phyloP scores from a whole-genome alignment of 2,329 filamentous ascomycete species.

The Fusarium incarnatum region DNA sequence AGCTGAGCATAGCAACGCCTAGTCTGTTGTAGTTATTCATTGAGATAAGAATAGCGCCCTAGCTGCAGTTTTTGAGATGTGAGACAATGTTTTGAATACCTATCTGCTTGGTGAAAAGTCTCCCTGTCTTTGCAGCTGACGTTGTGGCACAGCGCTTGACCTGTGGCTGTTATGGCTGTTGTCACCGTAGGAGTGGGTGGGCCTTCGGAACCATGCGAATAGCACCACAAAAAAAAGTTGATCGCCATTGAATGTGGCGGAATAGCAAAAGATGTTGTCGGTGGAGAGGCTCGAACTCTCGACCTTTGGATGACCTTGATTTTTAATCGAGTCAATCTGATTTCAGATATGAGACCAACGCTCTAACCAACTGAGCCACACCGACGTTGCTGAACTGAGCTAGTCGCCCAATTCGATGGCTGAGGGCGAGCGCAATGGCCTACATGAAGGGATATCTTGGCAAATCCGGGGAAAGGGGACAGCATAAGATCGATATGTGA shows the following conservation, averaged over 20 bases:
- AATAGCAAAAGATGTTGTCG: conserved; percentile 30
- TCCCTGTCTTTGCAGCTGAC: neutral
- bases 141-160: neutral
- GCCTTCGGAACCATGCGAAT: neutral
- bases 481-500: neutral
- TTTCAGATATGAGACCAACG: conserved; percentile 45
- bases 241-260: neutral
- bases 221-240: neutral
- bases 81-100: neutral
- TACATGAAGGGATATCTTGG: neutral
- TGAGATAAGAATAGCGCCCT: neutral
- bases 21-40: neutral
- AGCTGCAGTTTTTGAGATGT: neutral
- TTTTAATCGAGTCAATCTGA: conserved; percentile 39
- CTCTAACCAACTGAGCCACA: conserved; percentile 49
- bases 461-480: neutral
- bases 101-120: neutral
- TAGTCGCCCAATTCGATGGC: conserved; percentile 17
- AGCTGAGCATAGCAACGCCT: neutral
- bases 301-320: conserved; percentile 47
- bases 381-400: conserved; percentile 26
- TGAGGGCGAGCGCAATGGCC: neutral
- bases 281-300: conserved; percentile 48
- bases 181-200: neutral
- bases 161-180: neutral